Evolutionary conservation across 192 early-diverging fungal genomes (phyloP).

Genomic region (Rhizophagus prolifer): DNA sequence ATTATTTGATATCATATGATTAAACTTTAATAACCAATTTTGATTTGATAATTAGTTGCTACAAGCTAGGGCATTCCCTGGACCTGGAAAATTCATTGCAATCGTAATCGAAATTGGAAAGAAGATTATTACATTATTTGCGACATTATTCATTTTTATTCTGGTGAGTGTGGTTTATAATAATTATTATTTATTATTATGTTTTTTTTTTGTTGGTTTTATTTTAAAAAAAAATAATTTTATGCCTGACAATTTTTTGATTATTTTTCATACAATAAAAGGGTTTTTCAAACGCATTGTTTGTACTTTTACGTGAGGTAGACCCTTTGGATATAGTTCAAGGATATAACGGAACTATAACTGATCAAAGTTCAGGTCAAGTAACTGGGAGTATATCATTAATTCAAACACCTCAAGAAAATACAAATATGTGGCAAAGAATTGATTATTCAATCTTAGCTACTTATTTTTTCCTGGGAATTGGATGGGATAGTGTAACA

Average conservation of each 20-base stretch:
- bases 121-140: not conserved
- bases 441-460: not conserved
- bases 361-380: not conserved
- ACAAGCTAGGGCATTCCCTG: not conserved
- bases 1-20: not conserved
- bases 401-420: not conserved
- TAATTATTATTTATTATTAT: too few species aligned
- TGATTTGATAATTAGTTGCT: not conserved
- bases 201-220: not conserved
- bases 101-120: conserved; percentile 6
- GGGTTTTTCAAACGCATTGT: conserved; percentile 11
- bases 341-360: not conserved
- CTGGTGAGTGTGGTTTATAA: not conserved
- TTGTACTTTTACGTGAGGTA: not conserved
- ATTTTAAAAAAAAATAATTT: not conserved
- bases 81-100: conserved; percentile 3
- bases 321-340: not conserved
- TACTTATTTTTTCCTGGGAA: conserved; percentile 2
- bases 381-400: not conserved
- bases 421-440: not conserved
- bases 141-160: not conserved
- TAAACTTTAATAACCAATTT: not conserved
- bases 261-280: not conserved
- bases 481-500: conserved; percentile 3
- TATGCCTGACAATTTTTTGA: not conserved